Base-by-base conservation (phyloP, 2,329 filamentous ascomycete genomes). In the Penicillium sp. region DNA sequence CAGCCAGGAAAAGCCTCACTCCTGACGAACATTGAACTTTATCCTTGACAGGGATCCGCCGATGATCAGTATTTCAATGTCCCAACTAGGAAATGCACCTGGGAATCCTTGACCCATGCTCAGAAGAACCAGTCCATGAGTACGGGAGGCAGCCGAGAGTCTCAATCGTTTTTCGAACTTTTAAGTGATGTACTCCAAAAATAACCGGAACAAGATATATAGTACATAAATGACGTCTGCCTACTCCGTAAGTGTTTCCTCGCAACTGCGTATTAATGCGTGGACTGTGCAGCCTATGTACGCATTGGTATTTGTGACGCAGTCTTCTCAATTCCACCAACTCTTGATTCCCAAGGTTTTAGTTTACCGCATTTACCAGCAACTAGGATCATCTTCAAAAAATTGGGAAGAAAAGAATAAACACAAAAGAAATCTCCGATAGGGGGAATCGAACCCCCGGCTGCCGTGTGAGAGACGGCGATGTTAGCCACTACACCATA, bases 401-500 rank as follows among this genome's bases (percentile, higher is more conserved):
- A 5, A 34, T 14, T 8, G 24, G 24, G 24, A 3, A 7, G 2
- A 4, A 20, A 39, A 39, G 22, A 13, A 13, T 5, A 20, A 39
- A 20, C 3, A 0, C 8, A 20, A 38, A 22, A 22, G 4, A 3
- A 50, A 16, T 26, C 61, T 66, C 63, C 60, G 61, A 67, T 63
- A 63, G 59, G 63, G 63, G 63, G 62, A 67, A 67, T 67, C 65
- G 62, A 66, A 67, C 62, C 64, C 63, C 65, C 61, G 65, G 62
- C 63, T 67, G 64, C 53, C 60, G 65, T 65, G 65, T 67, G 65
- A 66, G 63, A 67, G 63, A 65, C 64, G 60, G 53, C 64, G 64
- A 67, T 67, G 64, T 66, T 67, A 66, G 62, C 63, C 64, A 66
- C 65, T 67, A 66, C 64, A 61, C 67, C 64, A 66, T 67, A 69